phyloP scores from a whole-genome alignment of 768 basidiomycete species.

The Amyloporia xantha region DNA sequence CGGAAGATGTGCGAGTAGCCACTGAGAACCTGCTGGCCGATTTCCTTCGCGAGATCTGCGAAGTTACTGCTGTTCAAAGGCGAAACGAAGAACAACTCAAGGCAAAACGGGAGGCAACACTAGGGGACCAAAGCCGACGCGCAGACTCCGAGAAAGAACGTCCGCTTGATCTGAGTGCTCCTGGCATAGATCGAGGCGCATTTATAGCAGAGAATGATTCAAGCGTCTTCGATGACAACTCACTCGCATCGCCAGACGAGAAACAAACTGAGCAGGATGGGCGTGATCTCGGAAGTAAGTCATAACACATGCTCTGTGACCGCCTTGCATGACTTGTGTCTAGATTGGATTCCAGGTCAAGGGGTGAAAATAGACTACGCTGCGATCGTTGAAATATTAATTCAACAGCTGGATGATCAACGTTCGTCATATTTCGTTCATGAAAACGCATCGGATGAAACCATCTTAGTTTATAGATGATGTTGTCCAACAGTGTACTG shows the following conservation, averaged over 20 bases:
- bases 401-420: conserved; percentile 77
- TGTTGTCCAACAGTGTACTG: conserved; percentile 91
- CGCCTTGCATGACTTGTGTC: not conserved
- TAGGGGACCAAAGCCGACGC: conserved; percentile 37
- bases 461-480: conserved; percentile 51
- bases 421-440: conserved; percentile 36
- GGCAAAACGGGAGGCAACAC: conserved; percentile 31
- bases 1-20: conserved; percentile 85
- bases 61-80: conserved; percentile 71
- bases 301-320: not conserved
- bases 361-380: conserved; percentile 88
- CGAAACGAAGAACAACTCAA: conserved; percentile 51
- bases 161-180: conserved; percentile 51
- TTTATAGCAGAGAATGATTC: conserved; percentile 50
- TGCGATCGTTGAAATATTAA: conserved; percentile 88
- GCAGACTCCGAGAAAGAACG: conserved; percentile 41
- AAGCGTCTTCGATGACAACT: conserved; percentile 15
- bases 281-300: conserved; percentile 59
- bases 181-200: conserved; percentile 47
- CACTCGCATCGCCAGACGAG: conserved; percentile 16
- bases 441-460: not conserved
- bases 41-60: conserved; percentile 85
- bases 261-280: conserved; percentile 46
- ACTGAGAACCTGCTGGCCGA: conserved; percentile 87
- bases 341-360: conserved; percentile 90